Base-by-base conservation (phyloP, 2,329 filamentous ascomycete genomes). In the Penicillium sp. region DNA sequence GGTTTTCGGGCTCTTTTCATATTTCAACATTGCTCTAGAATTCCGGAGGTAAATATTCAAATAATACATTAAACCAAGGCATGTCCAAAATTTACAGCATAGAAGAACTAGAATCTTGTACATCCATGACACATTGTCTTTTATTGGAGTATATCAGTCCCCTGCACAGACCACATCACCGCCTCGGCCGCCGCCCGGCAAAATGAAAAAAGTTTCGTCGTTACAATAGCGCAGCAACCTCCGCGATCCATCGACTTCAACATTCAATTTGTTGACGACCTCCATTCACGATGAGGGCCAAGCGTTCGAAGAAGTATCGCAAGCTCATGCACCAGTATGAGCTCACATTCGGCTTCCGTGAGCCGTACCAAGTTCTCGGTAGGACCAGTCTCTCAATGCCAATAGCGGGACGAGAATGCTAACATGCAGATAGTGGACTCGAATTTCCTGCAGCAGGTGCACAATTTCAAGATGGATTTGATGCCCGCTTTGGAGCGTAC, bases 291-390 rank as follows among this genome's bases (percentile, higher is more conserved):
- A 91, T 90, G 86, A 84, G 87, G 72, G 88, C 88, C 58, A 91
- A 91, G 79, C 83, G 87, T 63, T 84, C 83, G 45, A 89, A 91
- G 79, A 88, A 90, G 72, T 93, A 92, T 77, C 87, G 89, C 75
- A 97, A 97, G 88, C 88, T 97, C 73, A 96, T 99, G 89, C 89
- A 92, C 79, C 90, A 94, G 75, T 97, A 93, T 85, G 88, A 89
- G 74, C 85, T 94, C 77, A 89, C 88, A 63, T 97, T 96, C 76
- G 90, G 91, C 63, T 97, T 97, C 78, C 91, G 93, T 70, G 91
- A 95, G 80, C 93, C 95, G 12, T 98, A 97, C 80, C 95, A 98
- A 81, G 89, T 96, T 56, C 82, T 97, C 47, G 83, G 88, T 90
- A 81, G 61, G 81, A 35, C 19, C 10, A 28, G 28, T 51, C 9